Base-by-base conservation (phyloP, 495 filamentous ascomycete genomes). In the Sabuloglossum arenarium region DNA sequence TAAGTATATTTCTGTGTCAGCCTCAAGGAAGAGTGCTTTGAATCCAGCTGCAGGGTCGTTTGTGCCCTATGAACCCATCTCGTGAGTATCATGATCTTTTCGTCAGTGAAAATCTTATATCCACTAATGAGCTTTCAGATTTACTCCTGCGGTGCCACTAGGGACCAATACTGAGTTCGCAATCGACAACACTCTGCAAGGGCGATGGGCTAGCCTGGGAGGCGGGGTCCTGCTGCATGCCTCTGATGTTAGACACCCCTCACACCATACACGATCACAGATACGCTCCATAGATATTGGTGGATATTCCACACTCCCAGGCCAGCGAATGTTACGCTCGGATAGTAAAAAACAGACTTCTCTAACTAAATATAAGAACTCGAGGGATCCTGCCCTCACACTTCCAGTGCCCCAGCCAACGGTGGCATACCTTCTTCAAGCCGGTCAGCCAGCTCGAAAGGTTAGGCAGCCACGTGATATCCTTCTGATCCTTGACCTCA, bases 401-500 rank as follows among this genome's bases (percentile, higher is more conserved):
- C 29, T 45, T 47, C 62, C 66, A 1, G 59, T 61, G 0, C 75
- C 78, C 0, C 28, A 54, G 0, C 70, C 75, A 2, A 72, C 62
- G 10, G 34, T 60, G 0, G 55, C 62, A 32, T 81, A 81, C 63
- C 58, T 79, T 25, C 43, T 60, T 3, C 70, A 71, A 58, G 66
- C 77, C 27, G 61, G 63, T 8, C 50, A 58, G 39, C 49, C 63
- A 6, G 69, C 74, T 3, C 55, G 51, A 37, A 50, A 55, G 46
- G 39, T 64, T 0, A 12, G 58, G 1, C 58, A 57, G 6, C 68
- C 72, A 12, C 70, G 73, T 29, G 70, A 66, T 11, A 68, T 94
- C 0, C 78, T 98, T 1, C 67, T 98, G 21, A 77, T 97, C 28
- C 79, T 97, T 56, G 91, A 98, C 65, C 74, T 98, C 0, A 98